These are phyloP conservation scores for Mycena alexandri DNA, from an alignment of 768 basidiomycete genomes.

Conservation along the genomic window DNA sequence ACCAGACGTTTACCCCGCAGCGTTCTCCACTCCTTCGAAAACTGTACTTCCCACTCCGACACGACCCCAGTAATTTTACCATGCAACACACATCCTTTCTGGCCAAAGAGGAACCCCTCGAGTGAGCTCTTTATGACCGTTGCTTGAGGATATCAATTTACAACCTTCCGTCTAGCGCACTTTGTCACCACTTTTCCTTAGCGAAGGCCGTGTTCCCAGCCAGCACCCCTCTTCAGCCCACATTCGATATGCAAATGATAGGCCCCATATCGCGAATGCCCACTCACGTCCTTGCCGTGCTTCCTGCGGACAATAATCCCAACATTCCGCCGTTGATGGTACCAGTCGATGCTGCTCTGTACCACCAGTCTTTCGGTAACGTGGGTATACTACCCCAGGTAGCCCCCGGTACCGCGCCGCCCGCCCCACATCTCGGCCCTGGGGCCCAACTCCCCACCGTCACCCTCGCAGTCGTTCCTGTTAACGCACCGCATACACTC, in stretches of 20 bases:
- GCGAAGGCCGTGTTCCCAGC: conserved; percentile 38
- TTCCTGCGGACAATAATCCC: conserved; percentile 45
- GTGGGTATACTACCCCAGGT: conserved; percentile 53
- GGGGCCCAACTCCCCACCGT: conserved; percentile 48
- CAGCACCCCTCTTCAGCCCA: conserved; percentile 50
- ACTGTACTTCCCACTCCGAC: conserved; percentile 24
- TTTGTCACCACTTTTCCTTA: conserved; percentile 61
- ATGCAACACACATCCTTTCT: conserved; percentile 53
- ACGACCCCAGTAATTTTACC: conserved; percentile 41
- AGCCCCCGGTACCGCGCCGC: conserved; percentile 49
- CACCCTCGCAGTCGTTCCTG: conserved; percentile 65
- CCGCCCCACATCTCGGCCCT: conserved; percentile 45
- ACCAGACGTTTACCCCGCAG: conserved; percentile 13
- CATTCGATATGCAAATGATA: conserved; percentile 56
- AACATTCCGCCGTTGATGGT: conserved; percentile 56
- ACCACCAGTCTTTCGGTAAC: conserved; percentile 53
- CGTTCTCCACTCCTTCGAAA: conserved; percentile 21
- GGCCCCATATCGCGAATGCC: conserved; percentile 59
- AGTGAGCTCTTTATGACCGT: conserved; percentile 44
- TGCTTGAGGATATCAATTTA: background rate
- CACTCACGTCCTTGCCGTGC: conserved; percentile 69
- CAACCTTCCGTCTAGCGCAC: conserved; percentile 48
- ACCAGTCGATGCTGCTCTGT: conserved; percentile 65
- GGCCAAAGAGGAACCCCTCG: conserved; percentile 48
- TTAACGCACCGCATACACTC: conserved; percentile 64